Base-by-base conservation (phyloP, 345 rosid species). In the Aquilaria sinensis region DNA sequence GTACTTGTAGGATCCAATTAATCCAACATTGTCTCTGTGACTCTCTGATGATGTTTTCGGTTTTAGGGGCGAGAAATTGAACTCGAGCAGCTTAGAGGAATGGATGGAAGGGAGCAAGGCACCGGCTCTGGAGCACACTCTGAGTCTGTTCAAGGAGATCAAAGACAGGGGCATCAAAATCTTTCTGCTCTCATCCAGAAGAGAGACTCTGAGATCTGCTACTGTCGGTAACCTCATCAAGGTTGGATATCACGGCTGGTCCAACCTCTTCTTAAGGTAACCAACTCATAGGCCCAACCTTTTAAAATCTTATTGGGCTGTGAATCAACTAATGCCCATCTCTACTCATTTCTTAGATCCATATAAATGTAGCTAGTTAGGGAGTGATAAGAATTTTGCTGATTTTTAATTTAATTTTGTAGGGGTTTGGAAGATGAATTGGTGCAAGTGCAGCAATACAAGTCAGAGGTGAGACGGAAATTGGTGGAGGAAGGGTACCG, bases 201-300 rank as follows among this genome's bases (percentile, higher is more conserved):
- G 72, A 64, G 92, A 92, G 60, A 57, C 74, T 50, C 81, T 89
- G 37, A 73, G 98, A 77, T 82, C 92, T 55, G 66, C 88, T 64
- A 92, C 98, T 2, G 89, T 85, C 0, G 88, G 86, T 56, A 89
- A 92, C 71, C 98, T 89, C 51, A 82, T 92, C 66, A 67, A 76
- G 14, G 95, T 67, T 29, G 98, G 98, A n/a, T 89, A 80, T 61
- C 88, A 88, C 56, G 95, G 96, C 31, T 92, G 98, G 98, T 48
- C 85, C 47, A 51, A 74, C 50, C 92, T 92, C 51, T 63, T 78
- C 12, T 69, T 92, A 63, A 88, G 97, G 95, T 83, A 82, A 47
- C 13, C 49, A 10, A 1, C 33, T 53, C 11, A 1, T 33, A 31
- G 11, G 47, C 32, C 43, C 49, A 16, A 53, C 3, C 2, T 54